These are phyloP conservation scores for Castanospermum australe DNA, from an alignment of 306 rosid genomes.

Conservation along the genomic window DNA sequence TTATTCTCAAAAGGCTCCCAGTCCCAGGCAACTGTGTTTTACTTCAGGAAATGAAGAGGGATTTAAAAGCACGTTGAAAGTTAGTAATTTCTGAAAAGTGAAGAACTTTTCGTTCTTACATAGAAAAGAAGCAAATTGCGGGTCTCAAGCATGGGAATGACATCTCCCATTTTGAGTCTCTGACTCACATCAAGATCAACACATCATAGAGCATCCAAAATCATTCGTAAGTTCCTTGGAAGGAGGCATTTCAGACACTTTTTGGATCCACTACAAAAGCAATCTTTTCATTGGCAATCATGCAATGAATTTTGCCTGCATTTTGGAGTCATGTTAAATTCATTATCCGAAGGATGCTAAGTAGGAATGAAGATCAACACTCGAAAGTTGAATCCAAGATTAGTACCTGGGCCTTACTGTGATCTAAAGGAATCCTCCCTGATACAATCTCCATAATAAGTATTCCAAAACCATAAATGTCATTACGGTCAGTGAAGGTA, in stretches of 20 bases:
- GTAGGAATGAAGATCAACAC: neutral
- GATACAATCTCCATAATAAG: slow-evolving; percentile 57
- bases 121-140: slow-evolving; percentile 33
- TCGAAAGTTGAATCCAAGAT: neutral
- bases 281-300: slow-evolving; percentile 33
- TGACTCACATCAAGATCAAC: slow-evolving; percentile 39
- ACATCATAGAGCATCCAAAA: slow-evolving; percentile 53
- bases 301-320: slow-evolving; percentile 58
- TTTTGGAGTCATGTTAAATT: neutral
- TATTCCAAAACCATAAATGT: slow-evolving; percentile 56
- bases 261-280: slow-evolving; percentile 40
- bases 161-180: slow-evolving; percentile 52
- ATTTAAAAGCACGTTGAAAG: neutral
- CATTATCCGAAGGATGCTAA: neutral
- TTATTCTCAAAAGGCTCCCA: neutral
- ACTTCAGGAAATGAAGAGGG: neutral
- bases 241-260: slow-evolving; percentile 42
- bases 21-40: neutral
- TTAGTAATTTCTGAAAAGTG: neutral
- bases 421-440: slow-evolving; percentile 46
- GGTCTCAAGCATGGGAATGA: slow-evolving; percentile 53
- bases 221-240: slow-evolving; percentile 47
- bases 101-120: slow-evolving; percentile 24
- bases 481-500: slow-evolving; percentile 32
- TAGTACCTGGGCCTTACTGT: slow-evolving; percentile 36